A percentile compares a stretch with the other conserved stretches of the same genome.
Evolutionary conservation across 2,329 filamentous ascomycete genomes (phyloP).

Genomic region (Clarireedia paspali): DNA sequence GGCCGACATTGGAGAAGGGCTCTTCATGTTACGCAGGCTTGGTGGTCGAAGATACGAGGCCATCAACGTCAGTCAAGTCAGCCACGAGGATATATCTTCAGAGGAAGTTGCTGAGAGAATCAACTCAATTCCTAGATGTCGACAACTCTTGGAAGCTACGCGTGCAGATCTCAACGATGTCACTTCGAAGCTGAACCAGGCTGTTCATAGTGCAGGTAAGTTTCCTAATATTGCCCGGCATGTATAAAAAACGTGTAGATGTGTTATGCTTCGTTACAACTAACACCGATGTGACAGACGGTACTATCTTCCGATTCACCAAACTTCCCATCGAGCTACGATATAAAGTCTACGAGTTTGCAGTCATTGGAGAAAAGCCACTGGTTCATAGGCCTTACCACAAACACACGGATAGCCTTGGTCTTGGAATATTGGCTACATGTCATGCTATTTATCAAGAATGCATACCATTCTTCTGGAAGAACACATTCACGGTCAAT

Average conservation of each 20-base stretch:
- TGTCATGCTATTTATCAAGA: slow-evolving; percentile 14
- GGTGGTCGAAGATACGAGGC: slow-evolving; percentile 15
- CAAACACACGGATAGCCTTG: neutral
- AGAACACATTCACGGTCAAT: slow-evolving; percentile 14
- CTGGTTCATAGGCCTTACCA: neutral
- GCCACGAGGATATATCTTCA: slow-evolving; percentile 9
- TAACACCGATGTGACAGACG: neutral
- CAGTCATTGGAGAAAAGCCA: slow-evolving; percentile 5
- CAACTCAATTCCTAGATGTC: neutral
- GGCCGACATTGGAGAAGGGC: slow-evolving; percentile 13
- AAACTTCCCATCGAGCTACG: slow-evolving; percentile 17
- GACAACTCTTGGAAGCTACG: slow-evolving; percentile 3
- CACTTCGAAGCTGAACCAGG: slow-evolving; percentile 10
- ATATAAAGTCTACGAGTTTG: slow-evolving; percentile 14
- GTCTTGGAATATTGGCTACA: slow-evolving; percentile 11
- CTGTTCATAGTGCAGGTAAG: slow-evolving; percentile 15
- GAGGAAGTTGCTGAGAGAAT: slow-evolving; percentile 13
- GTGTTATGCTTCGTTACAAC: no score
- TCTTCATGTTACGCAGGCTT: slow-evolving; percentile 15
- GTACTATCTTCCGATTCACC: slow-evolving; percentile 15
- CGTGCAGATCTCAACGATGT: slow-evolving; percentile 10
- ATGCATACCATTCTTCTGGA: slow-evolving; percentile 13
- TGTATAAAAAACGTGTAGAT: no score
- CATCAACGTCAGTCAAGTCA: slow-evolving; percentile 11
- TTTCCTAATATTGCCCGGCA: neutral